These are phyloP conservation scores for Pelargonium australe DNA, from an alignment of 441 rosid genomes.

Conservation along the genomic window DNA sequence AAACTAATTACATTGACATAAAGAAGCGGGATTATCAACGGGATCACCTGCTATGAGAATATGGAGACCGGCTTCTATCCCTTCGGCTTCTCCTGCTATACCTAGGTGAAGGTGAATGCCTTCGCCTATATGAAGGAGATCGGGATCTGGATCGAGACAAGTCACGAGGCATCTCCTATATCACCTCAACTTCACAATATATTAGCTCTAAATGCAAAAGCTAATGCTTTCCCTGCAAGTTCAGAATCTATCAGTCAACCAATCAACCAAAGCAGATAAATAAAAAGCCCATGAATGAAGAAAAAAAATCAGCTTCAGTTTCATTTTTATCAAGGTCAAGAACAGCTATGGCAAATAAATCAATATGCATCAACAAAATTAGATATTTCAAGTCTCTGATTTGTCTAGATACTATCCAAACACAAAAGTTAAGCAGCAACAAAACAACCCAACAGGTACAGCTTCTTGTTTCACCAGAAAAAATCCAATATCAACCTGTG, in stretches of 20 bases:
- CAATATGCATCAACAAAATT: background rate
- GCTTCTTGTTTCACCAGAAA: background rate
- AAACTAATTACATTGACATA: constrained; percentile 21
- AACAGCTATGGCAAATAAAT: constrained; percentile 1
- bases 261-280: background rate
- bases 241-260: background rate
- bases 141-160: constrained; percentile 66
- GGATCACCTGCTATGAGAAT: constrained; percentile 88
- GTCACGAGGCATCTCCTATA: constrained; percentile 65
- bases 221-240: background rate
- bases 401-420: too few relatives aligned
- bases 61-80: constrained; percentile 75
- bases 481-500: background rate
- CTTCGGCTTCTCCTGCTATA: constrained; percentile 70
- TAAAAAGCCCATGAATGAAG: background rate
- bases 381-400: background rate
- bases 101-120: constrained; percentile 71
- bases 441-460: background rate
- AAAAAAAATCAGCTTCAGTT: background rate
- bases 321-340: background rate
- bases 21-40: constrained; percentile 22
- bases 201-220: background rate
- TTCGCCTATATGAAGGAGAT: constrained; percentile 63
- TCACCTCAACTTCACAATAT: constrained; percentile 5
- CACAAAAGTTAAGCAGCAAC: background rate